phyloP scores from a whole-genome alignment of 78 protist genomes.

The Monocercomonoides exilis region DNA sequence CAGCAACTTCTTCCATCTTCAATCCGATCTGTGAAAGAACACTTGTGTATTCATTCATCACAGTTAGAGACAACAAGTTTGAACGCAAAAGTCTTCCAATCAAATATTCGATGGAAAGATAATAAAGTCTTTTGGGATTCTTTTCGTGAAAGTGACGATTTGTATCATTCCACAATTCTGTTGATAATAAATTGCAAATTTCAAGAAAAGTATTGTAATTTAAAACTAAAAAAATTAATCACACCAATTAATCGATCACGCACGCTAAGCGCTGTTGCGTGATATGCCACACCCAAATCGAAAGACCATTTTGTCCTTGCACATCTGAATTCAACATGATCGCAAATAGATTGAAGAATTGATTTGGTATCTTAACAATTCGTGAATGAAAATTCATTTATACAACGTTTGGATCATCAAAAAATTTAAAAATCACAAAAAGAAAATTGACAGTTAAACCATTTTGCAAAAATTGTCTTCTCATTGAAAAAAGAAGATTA shows the following conservation, averaged over 20 bases:
- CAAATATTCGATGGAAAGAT: conserved; percentile 79
- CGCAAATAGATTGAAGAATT: neutral
- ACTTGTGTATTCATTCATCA: conserved; percentile 47
- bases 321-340: neutral
- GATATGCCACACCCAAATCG: neutral
- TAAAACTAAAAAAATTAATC: neutral
- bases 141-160: conserved; percentile 31
- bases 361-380: neutral
- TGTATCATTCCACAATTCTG: conserved; percentile 40
- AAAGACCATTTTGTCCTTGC: neutral
- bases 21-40: conserved; percentile 37
- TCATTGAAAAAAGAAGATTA: neutral
- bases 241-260: neutral
- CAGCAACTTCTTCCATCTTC: conserved; percentile 50
- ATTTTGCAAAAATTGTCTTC: neutral
- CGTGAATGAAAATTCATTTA: neutral
- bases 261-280: neutral
- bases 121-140: conserved; percentile 69
- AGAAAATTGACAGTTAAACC: neutral
- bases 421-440: no score
- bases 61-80: conserved; percentile 22
- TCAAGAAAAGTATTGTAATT: neutral
- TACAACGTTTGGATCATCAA: no score
- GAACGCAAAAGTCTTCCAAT: conserved; percentile 73
- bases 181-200: neutral